Evolutionary conservation across 23 red algal genomes (phyloP).

Genomic region (Gracilaria domingensis): DNA sequence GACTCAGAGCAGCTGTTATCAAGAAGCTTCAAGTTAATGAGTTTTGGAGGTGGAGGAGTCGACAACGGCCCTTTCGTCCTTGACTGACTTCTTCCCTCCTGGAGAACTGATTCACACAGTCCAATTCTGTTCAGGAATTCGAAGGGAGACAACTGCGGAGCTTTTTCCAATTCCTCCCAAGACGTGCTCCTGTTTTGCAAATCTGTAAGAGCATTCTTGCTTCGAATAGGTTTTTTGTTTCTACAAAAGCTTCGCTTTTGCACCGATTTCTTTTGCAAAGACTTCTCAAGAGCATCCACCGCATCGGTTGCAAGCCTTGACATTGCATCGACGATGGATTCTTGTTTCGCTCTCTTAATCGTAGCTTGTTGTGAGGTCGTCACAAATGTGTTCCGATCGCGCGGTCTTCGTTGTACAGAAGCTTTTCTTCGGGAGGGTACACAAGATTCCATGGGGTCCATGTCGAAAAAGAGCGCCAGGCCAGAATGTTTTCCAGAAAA

Average conservation of each 20-base stretch:
- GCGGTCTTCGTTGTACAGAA: background rate
- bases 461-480: background rate
- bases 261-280: background rate
- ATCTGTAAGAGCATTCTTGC: background rate
- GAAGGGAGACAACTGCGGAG: background rate
- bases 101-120: background rate
- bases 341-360: conserved; percentile 21
- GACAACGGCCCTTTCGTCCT: background rate
- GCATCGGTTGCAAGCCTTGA: conserved; percentile 31
- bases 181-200: background rate
- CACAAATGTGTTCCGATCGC: background rate
- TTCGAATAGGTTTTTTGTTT: background rate
- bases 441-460: background rate
- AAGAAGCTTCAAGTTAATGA: background rate
- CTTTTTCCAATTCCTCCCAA: background rate
- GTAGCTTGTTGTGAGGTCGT: background rate
- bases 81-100: background rate
- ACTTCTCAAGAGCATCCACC: background rate
- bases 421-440: background rate
- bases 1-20: background rate
- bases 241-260: background rate
- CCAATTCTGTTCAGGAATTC: conserved; percentile 8
- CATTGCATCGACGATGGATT: background rate
- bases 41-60: background rate
- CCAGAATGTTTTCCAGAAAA: background rate